phyloP scores from a whole-genome alignment of 2,329 filamentous ascomycete species.

The Leptosphaerulina australis region DNA sequence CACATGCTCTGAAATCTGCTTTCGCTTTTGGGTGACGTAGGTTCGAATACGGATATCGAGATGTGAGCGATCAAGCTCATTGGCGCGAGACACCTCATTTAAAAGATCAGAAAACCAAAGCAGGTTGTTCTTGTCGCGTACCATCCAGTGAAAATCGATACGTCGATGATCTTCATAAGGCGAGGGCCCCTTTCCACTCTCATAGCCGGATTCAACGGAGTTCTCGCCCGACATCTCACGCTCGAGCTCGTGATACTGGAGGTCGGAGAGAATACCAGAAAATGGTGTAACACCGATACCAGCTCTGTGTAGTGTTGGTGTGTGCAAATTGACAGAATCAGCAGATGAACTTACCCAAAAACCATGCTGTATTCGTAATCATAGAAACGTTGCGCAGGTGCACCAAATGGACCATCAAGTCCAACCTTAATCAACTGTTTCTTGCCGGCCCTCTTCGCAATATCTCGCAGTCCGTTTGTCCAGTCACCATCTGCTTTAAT shows the following conservation, averaged over 20 bases:
- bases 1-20: conserved; percentile 60
- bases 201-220: conserved; percentile 13
- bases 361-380: conserved; percentile 63
- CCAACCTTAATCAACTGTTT: conserved; percentile 56
- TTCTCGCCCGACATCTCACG: conserved; percentile 27
- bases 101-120: conserved; percentile 64
- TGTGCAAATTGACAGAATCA: not conserved
- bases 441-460: conserved; percentile 48
- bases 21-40: conserved; percentile 62
- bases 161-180: conserved; percentile 54
- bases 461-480: conserved; percentile 56
- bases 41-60: conserved; percentile 63
- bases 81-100: conserved; percentile 52
- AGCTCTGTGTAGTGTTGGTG: conserved; percentile 41
- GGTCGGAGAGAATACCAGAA: conserved; percentile 61
- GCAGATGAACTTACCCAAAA: conserved; percentile 46
- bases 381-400: conserved; percentile 64
- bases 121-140: conserved; percentile 62
- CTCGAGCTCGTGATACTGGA: conserved; percentile 56
- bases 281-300: conserved; percentile 66
- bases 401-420: conserved; percentile 64
- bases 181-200: conserved; percentile 16
- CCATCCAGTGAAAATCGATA: conserved; percentile 67
- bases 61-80: conserved; percentile 41
- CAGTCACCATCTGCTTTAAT: conserved; percentile 66